Conservation (phyloP, 352 stramenopile genomes). For the Thalassiosira gravida region DNA sequence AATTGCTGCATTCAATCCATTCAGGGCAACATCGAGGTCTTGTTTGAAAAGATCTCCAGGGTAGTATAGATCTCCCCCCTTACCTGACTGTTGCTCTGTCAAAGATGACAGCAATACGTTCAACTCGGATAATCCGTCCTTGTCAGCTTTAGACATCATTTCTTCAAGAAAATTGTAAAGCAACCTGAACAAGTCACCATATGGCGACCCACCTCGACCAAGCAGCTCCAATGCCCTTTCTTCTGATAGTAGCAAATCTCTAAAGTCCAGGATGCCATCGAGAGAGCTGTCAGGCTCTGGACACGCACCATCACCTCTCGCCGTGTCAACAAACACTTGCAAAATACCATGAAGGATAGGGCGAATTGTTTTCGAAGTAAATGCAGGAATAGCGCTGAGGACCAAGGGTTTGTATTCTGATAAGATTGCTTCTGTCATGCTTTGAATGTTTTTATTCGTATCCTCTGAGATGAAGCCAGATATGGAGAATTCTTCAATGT, state of each 20-base stretch:
- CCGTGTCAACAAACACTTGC: constrained; percentile 48
- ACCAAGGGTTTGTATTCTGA: constrained; percentile 60
- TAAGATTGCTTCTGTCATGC: constrained; percentile 57
- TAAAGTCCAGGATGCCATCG: constrained; percentile 63
- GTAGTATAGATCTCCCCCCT: constrained; percentile 43
- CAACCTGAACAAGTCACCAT: constrained; percentile 64
- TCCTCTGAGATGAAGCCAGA: constrained; percentile 69
- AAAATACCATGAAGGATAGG: constrained; percentile 67
- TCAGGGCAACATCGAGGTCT: constrained; percentile 51
- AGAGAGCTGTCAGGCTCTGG: constrained; percentile 7
- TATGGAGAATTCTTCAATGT: constrained; percentile 69
- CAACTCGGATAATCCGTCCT: constrained; percentile 46
- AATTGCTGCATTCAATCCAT: constrained; percentile 58
- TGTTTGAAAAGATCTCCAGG: constrained; percentile 50
- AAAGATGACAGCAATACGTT: constrained; percentile 57
- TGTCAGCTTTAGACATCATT: constrained; percentile 32
- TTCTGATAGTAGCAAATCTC: constrained; percentile 65
- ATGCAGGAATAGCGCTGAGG: constrained; percentile 53
- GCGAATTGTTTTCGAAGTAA: constrained; percentile 65
- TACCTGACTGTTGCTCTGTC: constrained; percentile 51
- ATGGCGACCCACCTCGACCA: constrained; percentile 49
- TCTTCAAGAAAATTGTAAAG: constrained; percentile 53
- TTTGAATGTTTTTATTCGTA: constrained; percentile 54
- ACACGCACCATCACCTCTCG: constrained; percentile 15
- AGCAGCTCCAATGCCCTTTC: constrained; percentile 29